Evolutionary conservation across 2,329 filamentous ascomycete species (phyloP).

Genomic region (Clonostachys sp.): DNA sequence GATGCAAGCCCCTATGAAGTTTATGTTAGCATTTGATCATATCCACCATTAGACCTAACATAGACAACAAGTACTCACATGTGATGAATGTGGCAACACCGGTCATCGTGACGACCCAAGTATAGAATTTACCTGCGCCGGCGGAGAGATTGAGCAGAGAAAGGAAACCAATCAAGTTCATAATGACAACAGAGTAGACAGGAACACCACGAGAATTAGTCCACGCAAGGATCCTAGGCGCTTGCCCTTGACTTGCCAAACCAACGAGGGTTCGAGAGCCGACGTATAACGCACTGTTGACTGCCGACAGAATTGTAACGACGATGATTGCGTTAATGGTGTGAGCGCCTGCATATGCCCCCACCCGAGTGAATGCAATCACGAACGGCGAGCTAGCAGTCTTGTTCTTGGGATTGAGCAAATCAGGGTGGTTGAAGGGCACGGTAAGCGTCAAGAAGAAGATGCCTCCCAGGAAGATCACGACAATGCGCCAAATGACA

Average conservation of each 20-base stretch:
- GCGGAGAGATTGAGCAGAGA: constrained; percentile 72
- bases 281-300: constrained; percentile 76
- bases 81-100: constrained; percentile 69
- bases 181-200: constrained; percentile 58
- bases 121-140: constrained; percentile 60
- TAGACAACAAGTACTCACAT: constrained; percentile 55
- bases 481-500: constrained; percentile 57
- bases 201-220: constrained; percentile 62
- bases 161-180: constrained; percentile 67
- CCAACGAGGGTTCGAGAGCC: constrained; percentile 69
- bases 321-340: constrained; percentile 77
- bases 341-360: constrained; percentile 66
- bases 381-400: constrained; percentile 71
- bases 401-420: constrained; percentile 57
- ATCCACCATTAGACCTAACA: too few relatives aligned
- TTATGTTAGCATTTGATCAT: too few relatives aligned
- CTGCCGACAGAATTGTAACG: constrained; percentile 66
- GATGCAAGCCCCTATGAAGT: too few relatives aligned
- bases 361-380: constrained; percentile 68
- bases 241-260: constrained; percentile 70
- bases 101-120: constrained; percentile 65
- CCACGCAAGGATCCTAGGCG: constrained; percentile 63
- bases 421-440: constrained; percentile 59
- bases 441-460: constrained; percentile 74
- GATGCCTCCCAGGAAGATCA: constrained; percentile 64